Evolutionary conservation across 2,329 filamentous ascomycete genomes (phyloP).

Genomic region (Trichophyton verrucosum): DNA sequence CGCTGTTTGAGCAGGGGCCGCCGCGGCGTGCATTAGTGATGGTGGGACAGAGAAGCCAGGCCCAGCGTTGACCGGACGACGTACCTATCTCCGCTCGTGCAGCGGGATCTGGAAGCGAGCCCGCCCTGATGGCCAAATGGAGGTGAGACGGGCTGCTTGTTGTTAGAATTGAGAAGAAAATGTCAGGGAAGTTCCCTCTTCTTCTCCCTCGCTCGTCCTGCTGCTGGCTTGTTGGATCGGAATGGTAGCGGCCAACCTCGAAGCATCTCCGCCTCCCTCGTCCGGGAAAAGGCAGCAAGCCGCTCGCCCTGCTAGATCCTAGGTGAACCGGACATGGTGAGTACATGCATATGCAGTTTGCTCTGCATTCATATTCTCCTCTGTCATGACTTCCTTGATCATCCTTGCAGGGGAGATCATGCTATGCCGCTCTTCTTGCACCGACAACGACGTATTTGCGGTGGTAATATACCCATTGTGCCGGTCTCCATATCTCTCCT

Average conservation of each 20-base stretch:
- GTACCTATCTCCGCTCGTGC: conserved; percentile 25
- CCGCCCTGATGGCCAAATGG: conserved; percentile 30
- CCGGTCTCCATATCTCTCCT: not conserved
- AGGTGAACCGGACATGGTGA: conserved; percentile 25
- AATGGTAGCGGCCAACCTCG: conserved; percentile 15
- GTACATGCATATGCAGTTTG: conserved; percentile 16
- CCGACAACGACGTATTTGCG: conserved; percentile 25
- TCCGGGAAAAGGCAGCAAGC: conserved; percentile 22
- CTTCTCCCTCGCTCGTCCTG: conserved; percentile 10
- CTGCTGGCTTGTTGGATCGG: conserved; percentile 21
- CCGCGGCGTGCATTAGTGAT: conserved; percentile 29
- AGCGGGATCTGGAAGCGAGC: conserved; percentile 27
- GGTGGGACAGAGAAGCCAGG: conserved; percentile 26
- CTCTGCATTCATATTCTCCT: conserved; percentile 13
- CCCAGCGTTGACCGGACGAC: conserved; percentile 24
- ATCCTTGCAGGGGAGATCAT: conserved; percentile 16
- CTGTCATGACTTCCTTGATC: not conserved
- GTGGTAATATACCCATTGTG: conserved; percentile 17
- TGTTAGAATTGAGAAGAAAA: conserved; percentile 26
- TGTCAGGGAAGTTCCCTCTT: conserved; percentile 6
- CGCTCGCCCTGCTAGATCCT: conserved; percentile 20
- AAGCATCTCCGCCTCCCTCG: conserved; percentile 25
- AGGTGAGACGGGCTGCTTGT: conserved; percentile 23
- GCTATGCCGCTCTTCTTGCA: conserved; percentile 31
- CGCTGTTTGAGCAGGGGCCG: conserved; percentile 25